Evolutionary conservation across 2,329 filamentous ascomycete genomes (phyloP).

Genomic region (Pestalotiopsis sp.): DNA sequence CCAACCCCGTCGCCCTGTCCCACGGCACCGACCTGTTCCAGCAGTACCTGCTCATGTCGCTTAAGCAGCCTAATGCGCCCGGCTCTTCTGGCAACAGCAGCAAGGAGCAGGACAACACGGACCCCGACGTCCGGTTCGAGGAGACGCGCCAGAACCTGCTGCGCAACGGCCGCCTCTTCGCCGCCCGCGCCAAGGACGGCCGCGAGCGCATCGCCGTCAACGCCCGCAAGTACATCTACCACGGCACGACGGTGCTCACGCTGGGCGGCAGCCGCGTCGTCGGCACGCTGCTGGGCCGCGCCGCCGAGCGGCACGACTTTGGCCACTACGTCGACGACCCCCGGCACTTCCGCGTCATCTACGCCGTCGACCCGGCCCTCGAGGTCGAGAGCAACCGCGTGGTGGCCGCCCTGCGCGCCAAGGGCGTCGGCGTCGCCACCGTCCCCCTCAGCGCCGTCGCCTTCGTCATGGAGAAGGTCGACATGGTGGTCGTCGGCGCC

Average conservation of each 20-base stretch:
- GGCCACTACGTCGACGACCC: slow-evolving; percentile 48
- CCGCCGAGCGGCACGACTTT: slow-evolving; percentile 61
- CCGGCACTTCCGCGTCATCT: slow-evolving; percentile 77
- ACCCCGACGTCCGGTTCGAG: slow-evolving; percentile 68
- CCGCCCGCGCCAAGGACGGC: slow-evolving; percentile 81
- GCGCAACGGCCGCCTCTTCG: slow-evolving; percentile 84
- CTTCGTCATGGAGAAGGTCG: slow-evolving; percentile 76
- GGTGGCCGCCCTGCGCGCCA: slow-evolving; percentile 70
- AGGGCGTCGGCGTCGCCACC: slow-evolving; percentile 80
- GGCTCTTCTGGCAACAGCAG: background rate
- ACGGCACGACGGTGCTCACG: slow-evolving; percentile 83
- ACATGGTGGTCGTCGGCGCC: slow-evolving; percentile 68
- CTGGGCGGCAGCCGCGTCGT: slow-evolving; percentile 89
- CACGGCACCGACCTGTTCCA: slow-evolving; percentile 96
- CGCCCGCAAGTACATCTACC: slow-evolving; percentile 65
- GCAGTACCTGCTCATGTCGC: slow-evolving; percentile 82
- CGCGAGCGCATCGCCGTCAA: slow-evolving; percentile 74
- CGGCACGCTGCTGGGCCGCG: slow-evolving; percentile 72
- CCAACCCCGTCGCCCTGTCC: slow-evolving; percentile 88
- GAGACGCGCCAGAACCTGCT: slow-evolving; percentile 82
- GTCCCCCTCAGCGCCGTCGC: slow-evolving; percentile 77
- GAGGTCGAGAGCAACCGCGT: slow-evolving; percentile 67
- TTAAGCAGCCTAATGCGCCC: slow-evolving; percentile 55
- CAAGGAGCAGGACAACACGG: slow-evolving; percentile 24
- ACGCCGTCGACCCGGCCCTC: slow-evolving; percentile 64